Base-by-base conservation (phyloP, 805 yeast genomes). In the Metschnikowia proteae region DNA sequence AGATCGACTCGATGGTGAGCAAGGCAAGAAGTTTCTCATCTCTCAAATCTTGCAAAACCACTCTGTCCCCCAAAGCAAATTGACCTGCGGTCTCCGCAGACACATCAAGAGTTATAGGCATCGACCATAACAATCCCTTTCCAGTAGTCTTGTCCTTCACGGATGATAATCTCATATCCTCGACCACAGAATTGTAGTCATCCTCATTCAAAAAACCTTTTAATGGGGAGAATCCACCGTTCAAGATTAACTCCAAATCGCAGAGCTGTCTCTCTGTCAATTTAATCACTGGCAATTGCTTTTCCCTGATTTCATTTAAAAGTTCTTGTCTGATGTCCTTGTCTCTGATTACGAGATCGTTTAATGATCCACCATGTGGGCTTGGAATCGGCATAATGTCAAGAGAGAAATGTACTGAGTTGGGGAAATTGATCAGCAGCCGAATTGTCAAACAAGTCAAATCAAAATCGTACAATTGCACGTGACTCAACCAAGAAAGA, bases 201-300 rank as follows among this genome's bases (percentile, higher is more conserved):
- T 74, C 74, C 70, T 86, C 78, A 60, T 73, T 79, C 60, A 86
- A 68, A 69, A 81, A 85, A 22, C 87, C 90, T 36, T 75, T 73
- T 65, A 83, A 71, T 13, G 94, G 98, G 35, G 97, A 89, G 67
- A 91, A 91, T 4, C 97, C 97, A 67, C 98, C 98, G 60, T 86
- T 86, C 52, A 92, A 72, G 63, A 91, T 88, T 67, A 92, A 76
- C 72, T 91, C 98, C 62, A 92, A 73, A 68, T 91, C 98, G 70
- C 98, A 91, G 48, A 91, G 75, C 67, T 91, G 97, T 66, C 98
- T 85, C 54, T 82, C 92, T 31, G 95, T 84, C 56, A 91, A 75
- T 9, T 67, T 69, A 44, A 79, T 66, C n/a, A 75, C 61, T 23
- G 74, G 69, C 46, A 82, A 74, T 13, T 52, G 51, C 17, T 60